Percentiles rank a stretch among this genome's conserved stretches.
Conservation (phyloP, 345 rosid species). For the Eucalyptus polybractea region DNA sequence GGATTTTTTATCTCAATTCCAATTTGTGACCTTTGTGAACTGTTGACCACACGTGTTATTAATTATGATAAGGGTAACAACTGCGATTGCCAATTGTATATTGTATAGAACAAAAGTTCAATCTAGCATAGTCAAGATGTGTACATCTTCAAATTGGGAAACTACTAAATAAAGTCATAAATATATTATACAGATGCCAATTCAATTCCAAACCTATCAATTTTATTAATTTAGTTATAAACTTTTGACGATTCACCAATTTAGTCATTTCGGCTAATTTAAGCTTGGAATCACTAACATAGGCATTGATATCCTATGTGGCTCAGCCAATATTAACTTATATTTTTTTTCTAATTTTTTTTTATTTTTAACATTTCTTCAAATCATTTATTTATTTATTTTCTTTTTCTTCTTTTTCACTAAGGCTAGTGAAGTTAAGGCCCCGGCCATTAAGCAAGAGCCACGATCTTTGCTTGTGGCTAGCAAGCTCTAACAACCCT, state of each 20-base stretch:
- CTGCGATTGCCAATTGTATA: background rate
- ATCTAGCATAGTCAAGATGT: background rate
- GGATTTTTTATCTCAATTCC: background rate
- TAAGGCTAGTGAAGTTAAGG: background rate
- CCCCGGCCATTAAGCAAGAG: rapidly evolving
- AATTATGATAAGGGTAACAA: background rate
- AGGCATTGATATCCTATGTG: rapidly evolving
- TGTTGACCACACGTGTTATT: background rate
- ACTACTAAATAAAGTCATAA: background rate
- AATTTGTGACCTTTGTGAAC: background rate
- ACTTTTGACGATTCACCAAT: too few species aligned
- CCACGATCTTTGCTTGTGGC: background rate
- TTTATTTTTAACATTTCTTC: background rate
- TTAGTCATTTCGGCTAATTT: background rate
- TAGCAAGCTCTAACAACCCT: background rate
- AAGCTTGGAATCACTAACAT: too few species aligned
- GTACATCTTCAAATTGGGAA: background rate
- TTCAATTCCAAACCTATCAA: rapidly evolving
- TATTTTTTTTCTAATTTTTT: background rate
- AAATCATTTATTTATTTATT: background rate
- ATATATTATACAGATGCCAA: background rate
- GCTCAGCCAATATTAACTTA: rapidly evolving
- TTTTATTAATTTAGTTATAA: too few species aligned
- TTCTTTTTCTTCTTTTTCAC: background rate
- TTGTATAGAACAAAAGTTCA: background rate